phyloP scores from a whole-genome alignment of 495 filamentous ascomycete genomes.

The Penicillium riverlandense region DNA sequence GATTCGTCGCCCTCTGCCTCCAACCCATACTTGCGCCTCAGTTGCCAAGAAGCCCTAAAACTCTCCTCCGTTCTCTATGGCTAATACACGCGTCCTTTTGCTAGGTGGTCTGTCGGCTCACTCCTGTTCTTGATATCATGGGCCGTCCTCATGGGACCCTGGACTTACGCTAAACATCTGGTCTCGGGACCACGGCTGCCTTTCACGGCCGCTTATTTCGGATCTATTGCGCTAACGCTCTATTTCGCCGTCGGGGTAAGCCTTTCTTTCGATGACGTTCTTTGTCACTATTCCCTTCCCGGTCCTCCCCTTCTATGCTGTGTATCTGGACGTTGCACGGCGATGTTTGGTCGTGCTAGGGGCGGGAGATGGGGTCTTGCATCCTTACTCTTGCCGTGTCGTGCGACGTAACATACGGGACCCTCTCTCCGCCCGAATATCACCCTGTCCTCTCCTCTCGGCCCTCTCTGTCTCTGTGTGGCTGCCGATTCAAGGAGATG shows the following conservation, averaged over 20 bases:
- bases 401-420: constrained; percentile 12
- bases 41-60: constrained; percentile 22
- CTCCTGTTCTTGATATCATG: constrained; percentile 86
- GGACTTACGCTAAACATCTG: constrained; percentile 74
- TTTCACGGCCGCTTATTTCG: constrained; percentile 96
- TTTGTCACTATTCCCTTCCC: background rate
- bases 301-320: constrained; percentile 1
- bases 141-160: constrained; percentile 87
- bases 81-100: no score
- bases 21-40: constrained; percentile 14
- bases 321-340: constrained; percentile 3
- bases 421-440: constrained; percentile 9
- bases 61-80: background rate
- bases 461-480: background rate
- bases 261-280: constrained; percentile 21
- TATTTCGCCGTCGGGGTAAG: constrained; percentile 89
- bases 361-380: constrained; percentile 15
- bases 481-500: background rate
- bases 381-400: constrained; percentile 10
- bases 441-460: constrained; percentile 3
- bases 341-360: constrained; percentile 9
- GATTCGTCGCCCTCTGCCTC: constrained; percentile 3
- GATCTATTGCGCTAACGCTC: constrained; percentile 81
- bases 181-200: constrained; percentile 78
- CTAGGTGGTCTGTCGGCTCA: constrained; percentile 91